phyloP scores from a whole-genome alignment of 2,329 filamentous ascomycete genomes.

The Colletotrichum siamense region DNA sequence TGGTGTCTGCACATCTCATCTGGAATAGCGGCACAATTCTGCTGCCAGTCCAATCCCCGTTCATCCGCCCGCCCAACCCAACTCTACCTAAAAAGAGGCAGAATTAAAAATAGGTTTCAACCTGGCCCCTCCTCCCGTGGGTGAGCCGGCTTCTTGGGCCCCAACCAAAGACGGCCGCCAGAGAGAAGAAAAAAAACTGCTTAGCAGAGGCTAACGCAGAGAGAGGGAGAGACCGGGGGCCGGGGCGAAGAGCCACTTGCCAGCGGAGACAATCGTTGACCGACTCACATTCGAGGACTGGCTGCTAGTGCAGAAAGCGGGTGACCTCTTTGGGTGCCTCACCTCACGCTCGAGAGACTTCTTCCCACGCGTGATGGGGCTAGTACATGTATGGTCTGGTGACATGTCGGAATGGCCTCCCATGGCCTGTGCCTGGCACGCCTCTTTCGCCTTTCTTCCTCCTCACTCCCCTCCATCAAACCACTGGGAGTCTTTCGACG shows the following conservation, averaged over 20 bases:
- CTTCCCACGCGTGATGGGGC: background rate
- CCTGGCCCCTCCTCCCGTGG: constrained; percentile 13
- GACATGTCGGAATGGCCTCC: background rate
- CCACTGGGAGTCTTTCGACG: background rate
- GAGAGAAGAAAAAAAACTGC: background rate
- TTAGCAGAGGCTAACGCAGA: background rate
- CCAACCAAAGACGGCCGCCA: constrained; percentile 11
- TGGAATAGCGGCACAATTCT: background rate
- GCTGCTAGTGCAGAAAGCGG: background rate
- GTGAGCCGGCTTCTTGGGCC: constrained; percentile 22
- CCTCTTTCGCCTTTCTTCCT: background rate
- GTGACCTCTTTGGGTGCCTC: background rate
- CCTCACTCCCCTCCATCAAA: background rate
- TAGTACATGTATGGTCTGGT: background rate
- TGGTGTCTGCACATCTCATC: background rate
- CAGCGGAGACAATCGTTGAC: background rate
- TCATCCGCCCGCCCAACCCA: background rate
- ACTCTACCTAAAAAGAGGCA: background rate
- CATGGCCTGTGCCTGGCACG: background rate
- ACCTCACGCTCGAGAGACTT: background rate
- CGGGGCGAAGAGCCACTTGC: background rate
- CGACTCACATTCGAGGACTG: background rate
- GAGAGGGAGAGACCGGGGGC: background rate
- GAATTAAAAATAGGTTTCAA: constrained; percentile 15
- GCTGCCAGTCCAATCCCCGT: background rate